Conservation (phyloP, 108 stramenopile species). For the Pseudonitzschia multiseries region DNA sequence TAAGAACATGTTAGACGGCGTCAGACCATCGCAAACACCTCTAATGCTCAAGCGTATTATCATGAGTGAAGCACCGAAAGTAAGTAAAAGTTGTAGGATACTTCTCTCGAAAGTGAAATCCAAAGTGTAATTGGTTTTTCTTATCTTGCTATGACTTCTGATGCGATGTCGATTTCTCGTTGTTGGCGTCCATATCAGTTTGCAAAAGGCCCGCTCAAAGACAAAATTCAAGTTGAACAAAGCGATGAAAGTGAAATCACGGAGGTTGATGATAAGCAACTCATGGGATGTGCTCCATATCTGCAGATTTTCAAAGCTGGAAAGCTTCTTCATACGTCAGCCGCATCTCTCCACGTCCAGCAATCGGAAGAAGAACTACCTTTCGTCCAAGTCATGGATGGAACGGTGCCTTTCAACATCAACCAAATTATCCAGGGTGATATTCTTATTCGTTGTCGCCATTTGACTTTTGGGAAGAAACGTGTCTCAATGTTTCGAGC, state of each 20-base stretch:
- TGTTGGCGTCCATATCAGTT: conserved; percentile 19
- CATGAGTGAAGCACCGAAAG: conserved; percentile 90
- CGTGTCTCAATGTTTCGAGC: conserved; percentile 94
- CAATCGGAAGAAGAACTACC: conserved; percentile 67
- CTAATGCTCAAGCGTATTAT: conserved; percentile 88
- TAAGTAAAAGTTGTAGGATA: conserved; percentile 28
- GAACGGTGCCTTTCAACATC: conserved; percentile 68
- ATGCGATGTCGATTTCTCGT: background rate
- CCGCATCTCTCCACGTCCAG: conserved; percentile 60
- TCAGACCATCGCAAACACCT: conserved; percentile 76
- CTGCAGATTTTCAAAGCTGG: conserved; percentile 95
- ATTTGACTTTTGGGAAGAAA: conserved; percentile 64
- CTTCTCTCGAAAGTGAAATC: background rate
- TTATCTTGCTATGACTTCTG: background rate
- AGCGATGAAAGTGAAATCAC: background rate
- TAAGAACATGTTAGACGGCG: conserved; percentile 81
- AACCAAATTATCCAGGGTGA: conserved; percentile 88
- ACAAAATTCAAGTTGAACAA: conserved; percentile 34
- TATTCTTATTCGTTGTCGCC: conserved; percentile 88
- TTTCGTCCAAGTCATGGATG: conserved; percentile 58
- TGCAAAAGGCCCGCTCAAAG: conserved; percentile 40
- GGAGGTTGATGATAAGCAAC: conserved; percentile 23
- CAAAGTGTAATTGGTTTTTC: background rate
- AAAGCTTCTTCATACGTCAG: conserved; percentile 78
- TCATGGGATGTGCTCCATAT: conserved; percentile 93